Evolutionary conservation across 768 basidiomycete species (phyloP).

Genomic region (Lactifluus hygrophoroides): DNA sequence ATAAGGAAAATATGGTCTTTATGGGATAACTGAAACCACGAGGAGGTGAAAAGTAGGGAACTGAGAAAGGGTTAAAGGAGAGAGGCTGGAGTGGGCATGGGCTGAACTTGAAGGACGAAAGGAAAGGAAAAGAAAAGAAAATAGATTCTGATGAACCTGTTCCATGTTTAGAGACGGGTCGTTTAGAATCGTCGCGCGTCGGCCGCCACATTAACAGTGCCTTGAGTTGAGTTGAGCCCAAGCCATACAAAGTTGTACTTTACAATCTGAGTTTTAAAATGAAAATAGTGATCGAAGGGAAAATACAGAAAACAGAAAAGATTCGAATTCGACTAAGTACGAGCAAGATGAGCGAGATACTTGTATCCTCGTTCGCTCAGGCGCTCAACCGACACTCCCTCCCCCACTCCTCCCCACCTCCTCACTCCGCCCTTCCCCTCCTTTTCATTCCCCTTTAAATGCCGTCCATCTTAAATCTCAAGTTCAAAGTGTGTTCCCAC

Average conservation of each 20-base stretch:
- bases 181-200: neutral
- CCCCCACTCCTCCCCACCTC: neutral
- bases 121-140: no score
- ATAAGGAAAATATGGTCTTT: neutral
- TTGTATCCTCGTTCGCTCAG: neutral
- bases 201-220: neutral
- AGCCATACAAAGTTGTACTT: no score
- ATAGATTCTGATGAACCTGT: conserved; percentile 6
- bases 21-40: conserved; percentile 3
- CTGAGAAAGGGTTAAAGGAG: no score
- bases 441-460: conserved; percentile 30
- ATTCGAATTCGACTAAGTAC: no score
- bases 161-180: neutral
- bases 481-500: conserved; percentile 57
- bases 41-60: conserved; percentile 6
- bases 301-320: neutral
- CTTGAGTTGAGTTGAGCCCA: no score
- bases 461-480: conserved; percentile 80
- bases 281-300: neutral
- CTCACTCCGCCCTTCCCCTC: neutral
- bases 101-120: no score
- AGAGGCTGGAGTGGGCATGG: no score
- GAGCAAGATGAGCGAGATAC: no score
- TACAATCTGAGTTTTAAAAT: conserved; percentile 9
- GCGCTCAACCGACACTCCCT: neutral